Evolutionary conservation across 108 stramenopile genomes (phyloP).

Genomic region (Craspedostauros australis): DNA sequence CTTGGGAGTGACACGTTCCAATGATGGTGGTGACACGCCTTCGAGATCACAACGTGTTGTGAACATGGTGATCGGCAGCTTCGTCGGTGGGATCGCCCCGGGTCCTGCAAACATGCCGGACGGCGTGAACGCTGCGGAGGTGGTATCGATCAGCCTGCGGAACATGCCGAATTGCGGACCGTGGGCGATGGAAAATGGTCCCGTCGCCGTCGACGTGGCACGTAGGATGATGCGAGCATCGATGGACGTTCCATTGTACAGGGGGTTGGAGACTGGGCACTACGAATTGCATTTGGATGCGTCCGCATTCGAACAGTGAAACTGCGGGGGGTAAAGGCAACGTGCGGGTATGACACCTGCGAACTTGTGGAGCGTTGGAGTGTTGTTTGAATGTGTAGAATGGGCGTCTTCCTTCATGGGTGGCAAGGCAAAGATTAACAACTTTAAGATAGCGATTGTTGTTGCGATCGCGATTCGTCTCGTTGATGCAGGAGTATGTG

Average conservation of each 20-base stretch:
- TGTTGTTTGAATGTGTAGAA: no score
- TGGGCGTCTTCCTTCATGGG: no score
- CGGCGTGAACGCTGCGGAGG: slow-evolving; percentile 26
- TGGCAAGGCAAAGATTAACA: no score
- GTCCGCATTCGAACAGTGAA: no score
- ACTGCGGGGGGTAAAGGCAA: no score
- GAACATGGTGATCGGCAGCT: slow-evolving; percentile 61
- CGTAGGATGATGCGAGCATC: slow-evolving; percentile 36
- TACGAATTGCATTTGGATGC: slow-evolving; percentile 61
- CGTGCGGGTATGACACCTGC: no score
- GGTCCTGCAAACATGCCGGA: slow-evolving; percentile 31
- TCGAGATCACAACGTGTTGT: slow-evolving; percentile 36
- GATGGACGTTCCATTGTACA: slow-evolving; percentile 57
- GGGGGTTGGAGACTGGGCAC: slow-evolving; percentile 46
- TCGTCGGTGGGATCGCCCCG: slow-evolving; percentile 14
- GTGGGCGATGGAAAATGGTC: slow-evolving; percentile 71
- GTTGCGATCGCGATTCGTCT: no score
- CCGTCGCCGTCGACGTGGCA: slow-evolving; percentile 55
- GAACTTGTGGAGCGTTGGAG: no score
- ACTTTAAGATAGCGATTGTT: no score
- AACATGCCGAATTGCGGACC: slow-evolving; percentile 68
- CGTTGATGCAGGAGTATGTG: no score
- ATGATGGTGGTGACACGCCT: neutral
- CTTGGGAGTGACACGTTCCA: no score
- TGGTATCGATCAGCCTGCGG: slow-evolving; percentile 55